Evolutionary conservation across 2,329 filamentous ascomycete genomes (phyloP), one percentile per base, ranked within the genome.

Genomic region (Sporothrix euskadiensis): DNA sequence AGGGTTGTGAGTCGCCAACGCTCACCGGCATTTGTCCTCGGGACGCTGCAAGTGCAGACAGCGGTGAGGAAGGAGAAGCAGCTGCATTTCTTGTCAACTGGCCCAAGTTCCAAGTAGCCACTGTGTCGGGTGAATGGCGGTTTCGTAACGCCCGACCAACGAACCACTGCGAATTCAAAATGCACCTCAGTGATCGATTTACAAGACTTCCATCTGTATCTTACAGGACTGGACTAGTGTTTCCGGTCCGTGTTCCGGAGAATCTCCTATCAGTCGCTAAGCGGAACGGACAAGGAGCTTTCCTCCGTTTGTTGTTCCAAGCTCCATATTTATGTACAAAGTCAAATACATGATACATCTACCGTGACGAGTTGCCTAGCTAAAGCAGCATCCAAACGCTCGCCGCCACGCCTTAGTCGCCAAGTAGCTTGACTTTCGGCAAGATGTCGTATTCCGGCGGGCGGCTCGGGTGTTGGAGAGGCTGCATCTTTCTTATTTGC

Each of bases 21-120:
- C 56, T 63, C 69, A 71, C 69, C 69, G 69, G 69, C 69, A 71
- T 52, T 71, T 49, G 39, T 16, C 39, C 56, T 61, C 41, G 56
- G 54, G 10, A 22, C 19, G 39, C 56, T 44, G 56, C 41, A 49
- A 47, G 41, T 41, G n/a, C 19, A 61, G 41, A 71, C 69, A 30
- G 56, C 69, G 69, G 69, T 61, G 56, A 61, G 56, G 32, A 47
- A 35, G 8, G 12, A 8, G 19, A 69, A 59, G 56, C 30, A 19
- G 56, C 30, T 32, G 30, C 56, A 35, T 69, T 30, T 22, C 30
- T 52, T 10, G 12, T 49, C 41, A 22, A 30, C 35, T 16, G 22
- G 39, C 7, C 56, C n/a, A 2, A 44, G 59, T 2, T 30, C 9
- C 16, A 39, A 44, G 59, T n/a, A 16, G 57, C 39, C 22, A 44